These are phyloP conservation scores for Paraphaeosphaeria sporulosa DNA, from an alignment of 2,329 filamentous ascomycete species.

Conservation along the genomic window DNA sequence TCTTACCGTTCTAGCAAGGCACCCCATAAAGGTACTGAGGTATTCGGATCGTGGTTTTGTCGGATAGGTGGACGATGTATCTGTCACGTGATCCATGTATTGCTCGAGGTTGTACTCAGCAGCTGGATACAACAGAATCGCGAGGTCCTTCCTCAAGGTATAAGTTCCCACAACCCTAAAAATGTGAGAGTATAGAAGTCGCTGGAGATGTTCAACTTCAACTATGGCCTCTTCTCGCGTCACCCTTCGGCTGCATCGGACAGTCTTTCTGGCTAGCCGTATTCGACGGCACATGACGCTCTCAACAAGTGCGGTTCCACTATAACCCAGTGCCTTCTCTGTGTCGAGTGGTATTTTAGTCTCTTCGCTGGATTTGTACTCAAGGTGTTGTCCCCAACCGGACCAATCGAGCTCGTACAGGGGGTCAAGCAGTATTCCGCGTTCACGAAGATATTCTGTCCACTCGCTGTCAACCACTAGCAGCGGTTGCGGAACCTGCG, in stretches of 20 bases:
- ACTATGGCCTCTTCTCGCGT: slow-evolving; percentile 20
- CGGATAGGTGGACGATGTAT: too few species aligned
- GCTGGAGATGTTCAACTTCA: slow-evolving; percentile 28
- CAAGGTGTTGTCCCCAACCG: slow-evolving; percentile 25
- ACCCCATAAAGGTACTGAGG: slow-evolving; percentile 7
- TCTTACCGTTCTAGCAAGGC: slow-evolving; percentile 22
- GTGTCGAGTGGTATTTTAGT: slow-evolving; percentile 18
- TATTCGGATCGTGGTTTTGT: too few species aligned
- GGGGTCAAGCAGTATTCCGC: slow-evolving; percentile 21
- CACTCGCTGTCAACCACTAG: not conserved
- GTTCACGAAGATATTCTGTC: slow-evolving; percentile 15
- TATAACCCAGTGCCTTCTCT: slow-evolving; percentile 19
- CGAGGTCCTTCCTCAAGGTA: slow-evolving; percentile 14
- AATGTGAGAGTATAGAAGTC: slow-evolving; percentile 25
- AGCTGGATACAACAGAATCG: slow-evolving; percentile 28
- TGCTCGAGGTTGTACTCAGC: slow-evolving; percentile 21
- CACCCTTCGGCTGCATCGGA: slow-evolving; percentile 9
- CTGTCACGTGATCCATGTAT: too few species aligned
- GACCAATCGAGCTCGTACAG: slow-evolving; percentile 26
- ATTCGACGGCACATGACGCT: slow-evolving; percentile 23
- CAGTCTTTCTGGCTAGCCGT: slow-evolving; percentile 14
- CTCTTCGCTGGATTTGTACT: slow-evolving; percentile 19
- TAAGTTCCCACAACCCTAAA: slow-evolving; percentile 29
- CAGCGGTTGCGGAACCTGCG: too few species aligned
- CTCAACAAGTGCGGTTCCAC: slow-evolving; percentile 24